Percentiles rank a stretch among this genome's conserved stretches.
Evolutionary conservation across 176 grass and related monocot species (phyloP).

Genomic region (Raddia guianensis): DNA sequence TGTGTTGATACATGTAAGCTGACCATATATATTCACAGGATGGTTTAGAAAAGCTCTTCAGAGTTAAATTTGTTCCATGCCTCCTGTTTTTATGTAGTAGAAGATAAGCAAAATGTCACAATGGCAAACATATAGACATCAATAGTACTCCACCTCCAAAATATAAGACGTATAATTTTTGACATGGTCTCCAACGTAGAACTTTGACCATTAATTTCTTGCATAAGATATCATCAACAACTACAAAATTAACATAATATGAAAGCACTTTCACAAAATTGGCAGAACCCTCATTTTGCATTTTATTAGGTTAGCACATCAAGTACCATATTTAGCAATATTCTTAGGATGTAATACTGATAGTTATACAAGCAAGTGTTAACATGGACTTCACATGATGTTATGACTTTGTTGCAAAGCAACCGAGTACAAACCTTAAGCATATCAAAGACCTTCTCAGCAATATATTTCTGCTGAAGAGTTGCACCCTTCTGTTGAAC

Average conservation of each 20-base stretch:
- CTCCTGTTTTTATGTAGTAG: constrained; percentile 45
- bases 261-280: neutral
- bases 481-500: constrained; percentile 77
- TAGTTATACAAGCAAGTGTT: neutral
- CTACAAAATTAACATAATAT: too few relatives aligned
- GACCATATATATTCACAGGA: constrained; percentile 32
- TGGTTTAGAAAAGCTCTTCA: constrained; percentile 62
- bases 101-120: neutral
- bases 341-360: neutral
- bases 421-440: constrained; percentile 63
- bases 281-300: neutral
- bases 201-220: too few relatives aligned
- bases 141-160: neutral
- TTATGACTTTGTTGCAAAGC: neutral
- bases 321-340: neutral
- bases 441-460: constrained; percentile 79
- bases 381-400: neutral
- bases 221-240: too few relatives aligned
- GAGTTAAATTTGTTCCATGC: constrained; percentile 76
- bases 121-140: neutral
- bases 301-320: neutral
- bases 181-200: too few relatives aligned
- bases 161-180: neutral
- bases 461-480: constrained; percentile 76
- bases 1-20: constrained; percentile 27